These are phyloP conservation scores for Ophiostoma pallidulum DNA, from an alignment of 2,329 filamentous ascomycete species.

Conservation along the genomic window DNA sequence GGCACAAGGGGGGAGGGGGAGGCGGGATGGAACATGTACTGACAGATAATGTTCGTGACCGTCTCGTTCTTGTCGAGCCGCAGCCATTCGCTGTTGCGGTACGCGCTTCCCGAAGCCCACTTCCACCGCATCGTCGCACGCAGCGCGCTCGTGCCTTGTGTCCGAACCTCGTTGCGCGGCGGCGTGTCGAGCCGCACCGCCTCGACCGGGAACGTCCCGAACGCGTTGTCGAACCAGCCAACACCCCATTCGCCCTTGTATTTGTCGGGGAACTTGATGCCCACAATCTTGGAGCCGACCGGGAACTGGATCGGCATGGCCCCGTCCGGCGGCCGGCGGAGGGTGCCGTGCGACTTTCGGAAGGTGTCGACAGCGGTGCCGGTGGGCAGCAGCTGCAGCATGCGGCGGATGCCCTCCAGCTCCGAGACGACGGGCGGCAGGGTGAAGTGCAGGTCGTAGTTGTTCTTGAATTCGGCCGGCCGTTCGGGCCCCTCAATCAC, in stretches of 20 bases:
- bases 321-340: slow-evolving; percentile 18
- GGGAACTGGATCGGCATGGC: slow-evolving; percentile 21
- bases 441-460: slow-evolving; percentile 45
- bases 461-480: slow-evolving; percentile 32
- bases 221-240: slow-evolving; percentile 44
- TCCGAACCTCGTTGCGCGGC: slow-evolving; percentile 30
- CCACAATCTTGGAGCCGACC: slow-evolving; percentile 38
- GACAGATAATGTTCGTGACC: slow-evolving; percentile 54
- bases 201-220: slow-evolving; percentile 40
- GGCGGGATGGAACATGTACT: slow-evolving; percentile 21
- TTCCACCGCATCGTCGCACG: slow-evolving; percentile 43
- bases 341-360: slow-evolving; percentile 37
- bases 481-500: slow-evolving; percentile 37
- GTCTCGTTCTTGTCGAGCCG: slow-evolving; percentile 55
- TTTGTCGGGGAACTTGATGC: slow-evolving; percentile 40
- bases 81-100: slow-evolving; percentile 35
- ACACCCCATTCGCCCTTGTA: slow-evolving; percentile 47
- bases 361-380: slow-evolving; percentile 38
- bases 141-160: slow-evolving; percentile 36
- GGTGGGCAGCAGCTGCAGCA: slow-evolving; percentile 34
- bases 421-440: slow-evolving; percentile 31
- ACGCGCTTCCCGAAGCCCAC: slow-evolving; percentile 34
- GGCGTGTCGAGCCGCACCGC: slow-evolving; percentile 38
- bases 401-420: slow-evolving; percentile 30
- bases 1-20: slow-evolving; percentile 1